phyloP scores from a whole-genome alignment of 345 rosid genomes.

The Dipteronia sinensis region DNA sequence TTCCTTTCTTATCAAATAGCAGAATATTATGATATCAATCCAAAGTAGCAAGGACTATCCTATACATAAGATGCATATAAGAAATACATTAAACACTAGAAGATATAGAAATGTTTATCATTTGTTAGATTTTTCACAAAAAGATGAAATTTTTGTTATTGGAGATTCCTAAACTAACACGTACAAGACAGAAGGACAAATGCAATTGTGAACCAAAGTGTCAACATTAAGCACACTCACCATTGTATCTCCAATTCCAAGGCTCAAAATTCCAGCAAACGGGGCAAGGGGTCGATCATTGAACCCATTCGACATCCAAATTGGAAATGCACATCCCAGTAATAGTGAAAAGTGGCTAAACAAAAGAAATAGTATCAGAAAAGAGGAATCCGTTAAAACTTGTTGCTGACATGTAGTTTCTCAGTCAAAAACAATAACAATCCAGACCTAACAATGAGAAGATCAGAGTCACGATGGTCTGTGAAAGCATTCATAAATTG shows the following conservation, averaged over 20 bases:
- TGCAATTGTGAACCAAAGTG: background rate
- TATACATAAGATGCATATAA: too few species aligned
- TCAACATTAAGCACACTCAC: constrained; percentile 41
- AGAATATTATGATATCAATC: background rate
- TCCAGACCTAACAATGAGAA: constrained; percentile 80
- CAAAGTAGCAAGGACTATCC: background rate
- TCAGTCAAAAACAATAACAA: constrained; percentile 12
- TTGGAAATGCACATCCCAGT: constrained; percentile 96
- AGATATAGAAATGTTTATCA: background rate
- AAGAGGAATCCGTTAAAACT: constrained; percentile 10
- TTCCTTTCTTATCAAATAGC: background rate
- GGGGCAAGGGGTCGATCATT: constrained; percentile 94
- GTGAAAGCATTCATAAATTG: constrained; percentile 95
- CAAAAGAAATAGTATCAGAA: constrained; percentile 11
- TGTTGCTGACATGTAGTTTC: constrained; percentile 11
- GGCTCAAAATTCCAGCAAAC: constrained; percentile 97
- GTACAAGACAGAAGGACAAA: background rate
- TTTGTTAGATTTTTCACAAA: background rate
- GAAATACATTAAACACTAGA: background rate
- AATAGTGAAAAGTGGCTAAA: constrained; percentile 90
- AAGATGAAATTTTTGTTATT: background rate
- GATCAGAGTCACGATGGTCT: constrained; percentile 95
- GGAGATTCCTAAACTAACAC: background rate
- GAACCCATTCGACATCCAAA: constrained; percentile 95
- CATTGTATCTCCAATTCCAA: constrained; percentile 98